Conservation (phyloP, 1,284 basidiomycete species). For the Cutaneotrichosporon dermatis region DNA sequence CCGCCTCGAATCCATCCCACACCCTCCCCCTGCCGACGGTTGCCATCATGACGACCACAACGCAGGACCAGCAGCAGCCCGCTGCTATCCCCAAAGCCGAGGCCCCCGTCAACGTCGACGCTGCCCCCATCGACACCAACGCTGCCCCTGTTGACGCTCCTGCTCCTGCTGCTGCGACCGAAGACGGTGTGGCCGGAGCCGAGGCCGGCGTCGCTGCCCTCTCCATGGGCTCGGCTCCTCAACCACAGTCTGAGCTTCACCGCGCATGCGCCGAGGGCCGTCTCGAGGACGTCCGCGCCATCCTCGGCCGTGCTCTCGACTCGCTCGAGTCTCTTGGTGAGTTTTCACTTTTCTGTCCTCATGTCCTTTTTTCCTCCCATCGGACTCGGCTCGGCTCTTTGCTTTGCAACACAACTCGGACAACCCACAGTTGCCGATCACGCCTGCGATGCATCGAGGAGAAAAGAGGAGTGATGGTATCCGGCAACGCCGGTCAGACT, state of each 20-base stretch:
- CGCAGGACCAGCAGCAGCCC: slow-evolving; percentile 1
- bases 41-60: slow-evolving; percentile 7
- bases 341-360: slow-evolving; percentile 10
- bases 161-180: slow-evolving; percentile 2
- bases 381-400: no score
- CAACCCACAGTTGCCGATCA: no score
- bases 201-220: slow-evolving; percentile 17
- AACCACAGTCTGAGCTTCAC: slow-evolving; percentile 31
- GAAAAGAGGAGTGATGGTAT: no score
- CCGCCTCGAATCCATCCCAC: neutral
- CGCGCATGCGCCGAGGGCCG: slow-evolving; percentile 40
- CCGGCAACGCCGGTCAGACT: no score
- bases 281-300: slow-evolving; percentile 37
- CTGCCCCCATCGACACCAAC: neutral
- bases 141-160: neutral
- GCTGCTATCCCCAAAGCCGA: neutral
- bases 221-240: slow-evolving; percentile 4
- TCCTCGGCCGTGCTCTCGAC: slow-evolving; percentile 36
- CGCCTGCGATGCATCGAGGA: no score
- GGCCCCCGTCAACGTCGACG: neutral
- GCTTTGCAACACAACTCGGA: no score
- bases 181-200: slow-evolving; percentile 12
- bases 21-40: neutral
- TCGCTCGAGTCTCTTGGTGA: slow-evolving; percentile 43
- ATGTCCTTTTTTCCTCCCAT: neutral